Evolutionary conservation across 163 green algal genomes (phyloP), one percentile per base, ranked within the genome.

Genomic region (Scenedesmus sp.): DNA sequence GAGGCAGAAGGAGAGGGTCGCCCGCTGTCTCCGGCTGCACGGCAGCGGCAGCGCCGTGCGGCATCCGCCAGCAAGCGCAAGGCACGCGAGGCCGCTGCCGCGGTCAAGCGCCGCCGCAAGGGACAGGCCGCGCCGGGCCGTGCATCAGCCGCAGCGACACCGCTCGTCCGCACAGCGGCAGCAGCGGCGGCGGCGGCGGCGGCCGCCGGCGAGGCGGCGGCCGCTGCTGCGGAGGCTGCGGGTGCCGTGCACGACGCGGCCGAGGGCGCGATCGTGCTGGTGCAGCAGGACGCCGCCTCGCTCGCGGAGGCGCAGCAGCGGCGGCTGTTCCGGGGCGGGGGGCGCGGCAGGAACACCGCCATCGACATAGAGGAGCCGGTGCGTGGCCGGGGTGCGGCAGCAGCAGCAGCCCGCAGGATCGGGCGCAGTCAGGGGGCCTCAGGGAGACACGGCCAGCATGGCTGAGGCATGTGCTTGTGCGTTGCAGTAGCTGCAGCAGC

Each of bases 301-400:
- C 15, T 61, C 26, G 79, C 79, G 6, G 79, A 10, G 37, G 43
- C 26, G 26, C 79, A 85, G 79, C 79, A 85, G 43, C 79, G 43
- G 79, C 79, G 20, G 26, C 42, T 85, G 37, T 37, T 15, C 73
- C 15, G 73, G 9, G n/a, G n/a, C n/a, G 53, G 72, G 46, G 81
- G 81, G 20, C 81, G 81, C 42, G n/a, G 46, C 81, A 65, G 40
- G 42, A 33, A 70, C 81, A 72, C 46, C n/a, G n/a, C n/a, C 46
- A 90, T 90, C 40, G 35, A 90, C 49, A 90, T 85, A 37, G 26
- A 79, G 24, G 86, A 72, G 70, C 46, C 70, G 70, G 86, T 65
- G 24, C 33, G 84, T 40, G 20, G 65, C n/a, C n/a, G n/a, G n/a
- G n/a, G n/a, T n/a, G n/a, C n/a, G n/a, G n/a, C 33, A 10, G 9